These are phyloP conservation scores for Scytalidium lignicola DNA, from an alignment of 2,329 filamentous ascomycete genomes.

Conservation along the genomic window DNA sequence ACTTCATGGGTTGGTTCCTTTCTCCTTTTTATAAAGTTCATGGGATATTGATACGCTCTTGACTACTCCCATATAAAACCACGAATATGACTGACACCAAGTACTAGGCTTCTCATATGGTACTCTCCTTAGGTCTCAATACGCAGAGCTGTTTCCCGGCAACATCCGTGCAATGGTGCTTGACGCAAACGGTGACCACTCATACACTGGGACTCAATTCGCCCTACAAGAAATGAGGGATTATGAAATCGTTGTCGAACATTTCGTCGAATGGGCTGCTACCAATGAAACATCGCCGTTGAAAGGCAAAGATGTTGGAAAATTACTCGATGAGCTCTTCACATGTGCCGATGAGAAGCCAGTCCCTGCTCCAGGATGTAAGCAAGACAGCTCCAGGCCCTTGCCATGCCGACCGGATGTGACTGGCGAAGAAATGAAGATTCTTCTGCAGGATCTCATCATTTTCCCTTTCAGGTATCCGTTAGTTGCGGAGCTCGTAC, in stretches of 20 bases:
- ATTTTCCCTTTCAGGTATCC: too few relatives aligned
- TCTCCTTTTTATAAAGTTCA: too few relatives aligned
- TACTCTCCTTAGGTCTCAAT: conserved; percentile 37
- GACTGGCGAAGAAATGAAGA: too few relatives aligned
- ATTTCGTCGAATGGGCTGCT: conserved; percentile 34
- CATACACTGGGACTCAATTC: conserved; percentile 29
- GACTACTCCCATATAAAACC: too few relatives aligned
- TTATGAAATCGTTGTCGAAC: conserved; percentile 31
- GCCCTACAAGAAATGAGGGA: conserved; percentile 30
- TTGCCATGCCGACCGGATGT: too few relatives aligned
- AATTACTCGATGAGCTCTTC: conserved; percentile 23
- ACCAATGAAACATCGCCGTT: conserved; percentile 26
- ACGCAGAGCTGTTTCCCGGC: conserved; percentile 39
- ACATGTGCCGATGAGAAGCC: conserved; percentile 26
- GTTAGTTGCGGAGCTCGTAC: too few relatives aligned
- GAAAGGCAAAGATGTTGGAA: conserved; percentile 25
- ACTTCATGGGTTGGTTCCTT: conserved; percentile 16
- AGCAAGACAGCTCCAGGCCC: too few relatives aligned
- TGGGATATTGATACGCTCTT: too few relatives aligned
- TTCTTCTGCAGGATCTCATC: too few relatives aligned
- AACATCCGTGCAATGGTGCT: conserved; percentile 36
- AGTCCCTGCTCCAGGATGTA: conserved; percentile 32
- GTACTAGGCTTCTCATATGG: conserved; percentile 40
- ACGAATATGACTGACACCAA: too few relatives aligned
- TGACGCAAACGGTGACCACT: conserved; percentile 39